Evolutionary conservation across 2,329 filamentous ascomycete species (phyloP).

Genomic region (Colletotrichum zoysiae): DNA sequence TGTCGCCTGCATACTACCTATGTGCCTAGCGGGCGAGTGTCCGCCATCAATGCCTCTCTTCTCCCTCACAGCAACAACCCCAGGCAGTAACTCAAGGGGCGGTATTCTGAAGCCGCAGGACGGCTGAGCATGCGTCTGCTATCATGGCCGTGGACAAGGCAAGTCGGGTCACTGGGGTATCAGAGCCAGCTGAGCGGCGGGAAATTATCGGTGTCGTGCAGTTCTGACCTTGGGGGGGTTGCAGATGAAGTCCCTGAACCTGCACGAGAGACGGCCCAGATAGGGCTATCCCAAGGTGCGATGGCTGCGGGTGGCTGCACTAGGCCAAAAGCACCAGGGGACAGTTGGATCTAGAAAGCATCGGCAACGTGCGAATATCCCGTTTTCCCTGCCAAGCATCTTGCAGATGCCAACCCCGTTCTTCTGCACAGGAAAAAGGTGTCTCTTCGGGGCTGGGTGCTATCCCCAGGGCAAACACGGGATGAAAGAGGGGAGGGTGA

Average conservation of each 20-base stretch:
- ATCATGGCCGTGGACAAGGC: constrained; percentile 15
- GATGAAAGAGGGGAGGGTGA: constrained; percentile 7
- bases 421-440: constrained; percentile 21
- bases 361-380: constrained; percentile 10
- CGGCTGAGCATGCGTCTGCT: constrained; percentile 14
- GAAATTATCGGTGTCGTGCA: constrained; percentile 24
- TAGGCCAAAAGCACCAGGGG: constrained; percentile 21
- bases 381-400: constrained; percentile 18
- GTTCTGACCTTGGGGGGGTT: background rate
- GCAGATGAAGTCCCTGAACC: constrained; percentile 2
- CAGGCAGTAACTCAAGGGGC: background rate
- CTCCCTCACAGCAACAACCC: constrained; percentile 18
- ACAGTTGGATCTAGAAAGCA: constrained; percentile 8
- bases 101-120: constrained; percentile 3
- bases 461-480: constrained; percentile 13
- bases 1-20: constrained; percentile 20
- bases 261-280: constrained; percentile 6
- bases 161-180: constrained; percentile 7
- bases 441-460: constrained; percentile 3
- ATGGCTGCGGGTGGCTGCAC: constrained; percentile 25
- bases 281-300: constrained; percentile 36
- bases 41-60: constrained; percentile 13
- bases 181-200: constrained; percentile 7
- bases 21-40: constrained; percentile 1
- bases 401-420: constrained; percentile 33